Evolutionary conservation across 1,139 yeast genomes (phyloP).

Genomic region (Candida sojae): DNA sequence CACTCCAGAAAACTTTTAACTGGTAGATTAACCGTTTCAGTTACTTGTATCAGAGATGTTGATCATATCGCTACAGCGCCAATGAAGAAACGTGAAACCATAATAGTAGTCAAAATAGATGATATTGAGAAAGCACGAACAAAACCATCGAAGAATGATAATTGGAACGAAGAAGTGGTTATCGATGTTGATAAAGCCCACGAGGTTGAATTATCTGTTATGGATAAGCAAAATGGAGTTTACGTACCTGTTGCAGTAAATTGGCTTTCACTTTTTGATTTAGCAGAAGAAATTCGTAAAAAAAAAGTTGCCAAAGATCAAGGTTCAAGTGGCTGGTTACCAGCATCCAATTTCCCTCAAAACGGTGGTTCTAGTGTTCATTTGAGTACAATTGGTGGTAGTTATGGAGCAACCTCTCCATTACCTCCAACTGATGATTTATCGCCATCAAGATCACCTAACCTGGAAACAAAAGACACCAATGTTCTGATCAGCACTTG

Average conservation of each 20-base stretch:
- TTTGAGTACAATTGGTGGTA: slow-evolving; percentile 4
- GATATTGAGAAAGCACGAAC: slow-evolving; percentile 82
- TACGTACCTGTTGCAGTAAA: slow-evolving; percentile 88
- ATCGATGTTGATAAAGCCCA: slow-evolving; percentile 87
- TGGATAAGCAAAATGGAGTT: slow-evolving; percentile 70
- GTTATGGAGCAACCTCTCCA: slow-evolving; percentile 8
- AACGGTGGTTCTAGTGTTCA: slow-evolving; percentile 10
- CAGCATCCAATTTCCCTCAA: slow-evolving; percentile 61
- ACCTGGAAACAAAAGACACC: slow-evolving; percentile 24
- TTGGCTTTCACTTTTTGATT: slow-evolving; percentile 88
- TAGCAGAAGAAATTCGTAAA: slow-evolving; percentile 92
- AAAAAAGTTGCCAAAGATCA: slow-evolving; percentile 78
- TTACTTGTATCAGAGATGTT: slow-evolving; percentile 81
- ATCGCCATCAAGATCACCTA: slow-evolving; percentile 9
- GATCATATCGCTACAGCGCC: slow-evolving; percentile 88
- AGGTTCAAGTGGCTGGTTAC: slow-evolving; percentile 82
- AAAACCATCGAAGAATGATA: slow-evolving; percentile 71
- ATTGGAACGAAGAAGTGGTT: slow-evolving; percentile 82
- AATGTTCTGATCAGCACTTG: slow-evolving; percentile 64
- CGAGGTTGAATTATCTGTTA: slow-evolving; percentile 85
- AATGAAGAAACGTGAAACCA: slow-evolving; percentile 76
- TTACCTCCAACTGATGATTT: slow-evolving; percentile 7
- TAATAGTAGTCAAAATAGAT: slow-evolving; percentile 78
- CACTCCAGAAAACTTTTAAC: slow-evolving; percentile 80
- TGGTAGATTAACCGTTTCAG: slow-evolving; percentile 71